A percentile compares a stretch with the other conserved stretches of the same genome.
These are phyloP conservation scores for Ichthyophthirius multifiliis DNA, from an alignment of 169 alveolate species.

Conservation along the genomic window DNA sequence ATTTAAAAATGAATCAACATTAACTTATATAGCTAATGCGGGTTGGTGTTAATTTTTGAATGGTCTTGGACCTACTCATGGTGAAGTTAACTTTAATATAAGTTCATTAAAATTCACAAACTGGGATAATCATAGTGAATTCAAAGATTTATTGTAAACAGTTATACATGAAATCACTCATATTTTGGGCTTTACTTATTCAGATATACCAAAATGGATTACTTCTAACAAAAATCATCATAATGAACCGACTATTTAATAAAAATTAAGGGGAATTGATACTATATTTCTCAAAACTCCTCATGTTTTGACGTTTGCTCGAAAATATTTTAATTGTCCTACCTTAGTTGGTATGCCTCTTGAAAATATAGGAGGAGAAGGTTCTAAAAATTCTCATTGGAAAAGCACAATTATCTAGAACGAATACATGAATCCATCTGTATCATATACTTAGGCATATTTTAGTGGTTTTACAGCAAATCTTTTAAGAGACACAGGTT, in stretches of 20 bases:
- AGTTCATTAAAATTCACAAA: neutral
- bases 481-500: neutral
- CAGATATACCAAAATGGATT: neutral
- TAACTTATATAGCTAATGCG: neutral
- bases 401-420: slow-evolving; percentile 42
- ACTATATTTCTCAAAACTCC: slow-evolving; percentile 24
- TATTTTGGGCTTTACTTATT: slow-evolving; percentile 2
- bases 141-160: neutral
- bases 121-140: neutral
- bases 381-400: slow-evolving; percentile 60
- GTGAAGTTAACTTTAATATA: neutral
- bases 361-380: slow-evolving; percentile 54
- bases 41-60: slow-evolving; percentile 2
- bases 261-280: neutral
- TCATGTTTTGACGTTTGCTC: slow-evolving; percentile 32
- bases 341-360: slow-evolving; percentile 42
- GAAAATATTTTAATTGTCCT: slow-evolving; percentile 41
- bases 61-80: neutral
- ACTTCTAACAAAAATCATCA: neutral
- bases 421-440: slow-evolving; percentile 55
- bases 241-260: neutral
- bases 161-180: slow-evolving; percentile 9
- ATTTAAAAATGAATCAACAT: neutral
- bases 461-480: neutral
- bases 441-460: neutral